phyloP scores from a whole-genome alignment of 805 yeast genomes.

The Isabelozyma rhagii region DNA sequence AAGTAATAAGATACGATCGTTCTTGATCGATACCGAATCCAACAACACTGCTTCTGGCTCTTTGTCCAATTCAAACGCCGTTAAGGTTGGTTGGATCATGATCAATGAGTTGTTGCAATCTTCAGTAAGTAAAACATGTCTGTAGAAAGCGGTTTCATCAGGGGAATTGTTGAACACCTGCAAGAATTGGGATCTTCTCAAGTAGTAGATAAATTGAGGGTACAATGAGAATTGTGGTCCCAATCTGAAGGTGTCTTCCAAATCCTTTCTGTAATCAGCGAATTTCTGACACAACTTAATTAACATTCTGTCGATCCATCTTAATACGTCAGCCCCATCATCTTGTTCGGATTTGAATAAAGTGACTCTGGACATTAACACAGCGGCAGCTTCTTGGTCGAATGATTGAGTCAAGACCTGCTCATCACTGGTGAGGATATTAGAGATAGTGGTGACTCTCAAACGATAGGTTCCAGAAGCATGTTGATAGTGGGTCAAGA shows the following conservation, averaged over 20 bases:
- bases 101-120: conserved; percentile 90
- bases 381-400: conserved; percentile 98
- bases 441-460: conserved; percentile 82
- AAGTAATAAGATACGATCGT: conserved; percentile 79
- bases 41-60: conserved; percentile 91
- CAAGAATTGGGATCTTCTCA: conserved; percentile 93
- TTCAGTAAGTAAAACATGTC: conserved; percentile 88
- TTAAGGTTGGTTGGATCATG: conserved; percentile 97
- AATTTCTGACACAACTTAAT: conserved; percentile 88
- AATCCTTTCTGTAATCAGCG: conserved; percentile 90
- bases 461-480: conserved; percentile 87
- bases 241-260: conserved; percentile 75
- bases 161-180: conserved; percentile 98
- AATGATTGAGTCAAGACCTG: conserved; percentile 59
- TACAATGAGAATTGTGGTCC: conserved; percentile 80
- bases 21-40: conserved; percentile 89
- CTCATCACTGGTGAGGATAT: conserved; percentile 52
- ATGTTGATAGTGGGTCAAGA: conserved; percentile 90
- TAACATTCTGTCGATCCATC: conserved; percentile 93
- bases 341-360: conserved; percentile 76
- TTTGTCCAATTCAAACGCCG: conserved; percentile 70
- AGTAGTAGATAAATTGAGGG: conserved; percentile 94
- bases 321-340: conserved; percentile 86
- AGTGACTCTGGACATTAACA: conserved; percentile 85
- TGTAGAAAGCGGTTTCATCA: conserved; percentile 95